These are phyloP conservation scores for Ceraceosorus guamensis DNA, from an alignment of 1,284 basidiomycete genomes.

Conservation along the genomic window DNA sequence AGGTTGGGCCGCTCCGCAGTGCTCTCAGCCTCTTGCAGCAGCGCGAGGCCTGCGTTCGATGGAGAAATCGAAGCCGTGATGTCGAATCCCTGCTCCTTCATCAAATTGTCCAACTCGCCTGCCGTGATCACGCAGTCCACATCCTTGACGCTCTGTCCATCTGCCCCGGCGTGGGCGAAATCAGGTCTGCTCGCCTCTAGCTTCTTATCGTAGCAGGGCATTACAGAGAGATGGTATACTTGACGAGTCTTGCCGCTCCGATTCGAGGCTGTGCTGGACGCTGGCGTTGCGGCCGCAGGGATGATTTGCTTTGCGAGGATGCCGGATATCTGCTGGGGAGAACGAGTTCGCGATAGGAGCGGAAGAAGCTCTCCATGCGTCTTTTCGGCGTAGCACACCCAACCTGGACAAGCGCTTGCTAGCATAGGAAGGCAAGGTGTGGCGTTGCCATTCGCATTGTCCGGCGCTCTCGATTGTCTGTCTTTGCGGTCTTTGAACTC, in stretches of 20 bases:
- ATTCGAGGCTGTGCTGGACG: background rate
- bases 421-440: slow-evolving; percentile 68
- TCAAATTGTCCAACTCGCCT: slow-evolving; percentile 81
- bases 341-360: slow-evolving; percentile 79
- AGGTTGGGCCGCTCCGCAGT: background rate
- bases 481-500: slow-evolving; percentile 60
- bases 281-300: background rate
- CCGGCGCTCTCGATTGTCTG: too few relatives aligned
- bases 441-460: slow-evolving; percentile 3
- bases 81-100: slow-evolving; percentile 75
- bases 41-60: background rate
- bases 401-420: slow-evolving; percentile 92
- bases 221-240: slow-evolving; percentile 84
- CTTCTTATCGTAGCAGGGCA: slow-evolving; percentile 99
- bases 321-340: slow-evolving; percentile 89
- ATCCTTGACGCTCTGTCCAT: slow-evolving; percentile 58
- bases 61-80: slow-evolving; percentile 50
- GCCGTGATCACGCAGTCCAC: slow-evolving; percentile 98
- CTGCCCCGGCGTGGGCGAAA: slow-evolving; percentile 19
- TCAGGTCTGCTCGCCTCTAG: slow-evolving; percentile 76
- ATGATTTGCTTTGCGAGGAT: slow-evolving; percentile 75
- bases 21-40: slow-evolving; percentile 15
- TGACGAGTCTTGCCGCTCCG: background rate
- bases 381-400: slow-evolving; percentile 99
- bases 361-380: slow-evolving; percentile 83